Evolutionary conservation across 371 early-diverging fungal genomes (phyloP).

Genomic region (Mucor velutinosus): DNA sequence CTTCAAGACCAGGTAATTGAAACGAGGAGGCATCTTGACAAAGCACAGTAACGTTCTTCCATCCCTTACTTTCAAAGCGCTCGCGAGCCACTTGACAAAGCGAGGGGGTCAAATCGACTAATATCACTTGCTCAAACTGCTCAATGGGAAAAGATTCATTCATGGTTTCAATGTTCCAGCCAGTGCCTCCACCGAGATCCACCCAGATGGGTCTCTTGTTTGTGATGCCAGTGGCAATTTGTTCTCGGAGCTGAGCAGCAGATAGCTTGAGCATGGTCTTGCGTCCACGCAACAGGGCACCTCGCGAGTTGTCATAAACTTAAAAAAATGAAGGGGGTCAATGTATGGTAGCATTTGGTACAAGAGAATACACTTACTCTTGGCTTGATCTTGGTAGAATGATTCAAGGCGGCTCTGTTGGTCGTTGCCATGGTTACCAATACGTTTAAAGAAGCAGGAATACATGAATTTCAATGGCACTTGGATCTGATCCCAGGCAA

Average conservation of each 20-base stretch:
- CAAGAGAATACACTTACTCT: conserved; percentile 44
- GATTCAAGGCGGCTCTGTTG: conserved; percentile 70
- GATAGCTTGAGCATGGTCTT: conserved; percentile 78
- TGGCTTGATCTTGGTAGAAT: conserved; percentile 79
- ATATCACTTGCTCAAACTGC: conserved; percentile 75
- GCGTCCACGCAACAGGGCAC: conserved; percentile 74
- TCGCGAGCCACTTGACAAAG: conserved; percentile 79
- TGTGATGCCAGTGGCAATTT: conserved; percentile 33
- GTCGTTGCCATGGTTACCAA: conserved; percentile 59
- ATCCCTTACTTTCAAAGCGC: conserved; percentile 72
- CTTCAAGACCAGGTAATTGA: conserved; percentile 58
- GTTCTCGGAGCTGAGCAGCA: conserved; percentile 74
- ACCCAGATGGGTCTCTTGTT: conserved; percentile 67
- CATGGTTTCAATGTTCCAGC: conserved; percentile 89
- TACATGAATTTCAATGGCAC: conserved; percentile 61
- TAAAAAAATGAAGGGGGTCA: neutral
- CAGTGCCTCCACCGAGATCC: conserved; percentile 88
- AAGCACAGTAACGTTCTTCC: conserved; percentile 79
- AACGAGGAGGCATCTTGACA: conserved; percentile 81
- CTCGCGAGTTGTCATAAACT: conserved; percentile 67
- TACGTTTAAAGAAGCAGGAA: conserved; percentile 79
- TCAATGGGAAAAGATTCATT: conserved; percentile 70
- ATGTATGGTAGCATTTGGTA: neutral
- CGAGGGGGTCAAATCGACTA: conserved; percentile 86
- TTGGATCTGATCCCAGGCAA: conserved; percentile 44